phyloP scores from a whole-genome alignment of 2,329 filamentous ascomycete species.

The Aureobasidium vineae region DNA sequence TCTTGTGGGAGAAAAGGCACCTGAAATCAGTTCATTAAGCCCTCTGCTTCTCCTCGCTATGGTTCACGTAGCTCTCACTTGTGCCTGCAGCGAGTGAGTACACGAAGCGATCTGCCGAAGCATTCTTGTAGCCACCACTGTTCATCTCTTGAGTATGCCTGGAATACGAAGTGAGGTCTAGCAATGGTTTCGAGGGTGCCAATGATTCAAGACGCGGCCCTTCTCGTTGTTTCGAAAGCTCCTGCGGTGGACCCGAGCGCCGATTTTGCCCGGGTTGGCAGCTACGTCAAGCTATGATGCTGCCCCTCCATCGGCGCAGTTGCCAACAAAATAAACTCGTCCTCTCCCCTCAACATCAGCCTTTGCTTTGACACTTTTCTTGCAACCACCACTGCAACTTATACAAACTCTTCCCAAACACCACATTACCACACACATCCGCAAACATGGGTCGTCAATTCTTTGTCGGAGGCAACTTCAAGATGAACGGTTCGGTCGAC shows the following conservation, averaged over 20 bases:
- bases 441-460: slow-evolving; percentile 45
- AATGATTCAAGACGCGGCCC: not conserved
- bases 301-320: slow-evolving; percentile 20
- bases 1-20: not conserved
- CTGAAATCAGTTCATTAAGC: not conserved
- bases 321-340: slow-evolving; percentile 22
- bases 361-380: slow-evolving; percentile 18
- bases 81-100: not conserved
- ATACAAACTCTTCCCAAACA: not conserved
- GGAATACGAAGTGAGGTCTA: not conserved
- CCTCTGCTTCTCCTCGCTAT: not conserved
- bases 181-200: not conserved
- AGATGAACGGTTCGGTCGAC: slow-evolving; percentile 96
- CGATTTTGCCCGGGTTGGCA: slow-evolving; percentile 11
- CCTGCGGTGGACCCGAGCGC: slow-evolving; percentile 1
- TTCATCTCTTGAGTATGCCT: too few relatives aligned
- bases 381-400: not conserved
- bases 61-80: not conserved
- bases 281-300: slow-evolving; percentile 25
- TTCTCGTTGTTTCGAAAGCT: slow-evolving; percentile 14
- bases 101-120: not conserved
- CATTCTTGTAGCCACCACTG: not conserved
- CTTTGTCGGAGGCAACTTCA: slow-evolving; percentile 86
- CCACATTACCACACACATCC: slow-evolving; percentile 1
- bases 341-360: slow-evolving; percentile 20